phyloP scores from a whole-genome alignment of 495 filamentous ascomycete genomes.

The Amphirosellinia nigrospora region DNA sequence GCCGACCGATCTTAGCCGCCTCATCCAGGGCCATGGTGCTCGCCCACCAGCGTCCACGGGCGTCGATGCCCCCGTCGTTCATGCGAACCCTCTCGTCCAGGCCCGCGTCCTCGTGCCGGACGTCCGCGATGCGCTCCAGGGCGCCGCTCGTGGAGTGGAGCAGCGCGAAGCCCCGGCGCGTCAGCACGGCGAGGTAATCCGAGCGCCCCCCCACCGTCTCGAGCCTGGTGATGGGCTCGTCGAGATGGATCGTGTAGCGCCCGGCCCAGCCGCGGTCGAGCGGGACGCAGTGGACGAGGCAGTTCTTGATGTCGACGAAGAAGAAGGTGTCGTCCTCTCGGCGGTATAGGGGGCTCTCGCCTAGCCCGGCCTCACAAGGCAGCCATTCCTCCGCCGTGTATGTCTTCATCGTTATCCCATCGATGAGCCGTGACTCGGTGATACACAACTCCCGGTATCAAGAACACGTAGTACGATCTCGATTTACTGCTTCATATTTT shows the following conservation, averaged over 20 bases:
- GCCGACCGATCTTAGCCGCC: background rate
- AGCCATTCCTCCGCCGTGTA: conserved; percentile 30
- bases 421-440: background rate
- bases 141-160: conserved; percentile 34
- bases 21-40: conserved; percentile 34
- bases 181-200: conserved; percentile 18
- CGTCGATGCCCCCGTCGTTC: conserved; percentile 37
- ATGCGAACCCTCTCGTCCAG: conserved; percentile 35
- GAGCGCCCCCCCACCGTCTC: conserved; percentile 11
- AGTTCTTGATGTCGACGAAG: conserved; percentile 31
- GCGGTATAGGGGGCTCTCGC: conserved; percentile 30
- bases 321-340: conserved; percentile 28
- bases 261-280: conserved; percentile 6
- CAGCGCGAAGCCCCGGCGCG: conserved; percentile 32
- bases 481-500: background rate
- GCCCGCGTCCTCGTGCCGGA: conserved; percentile 31
- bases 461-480: too few relatives aligned
- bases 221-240: conserved; percentile 24
- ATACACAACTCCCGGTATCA: background rate
- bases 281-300: conserved; percentile 25
- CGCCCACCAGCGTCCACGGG: conserved; percentile 36
- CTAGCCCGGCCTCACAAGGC: conserved; percentile 22
- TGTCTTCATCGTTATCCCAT: conserved; percentile 12
- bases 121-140: conserved; percentile 30
- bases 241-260: conserved; percentile 19